Evolutionary conservation across 305 asterid genomes (phyloP).

Genomic region (Andrographis paniculata): DNA sequence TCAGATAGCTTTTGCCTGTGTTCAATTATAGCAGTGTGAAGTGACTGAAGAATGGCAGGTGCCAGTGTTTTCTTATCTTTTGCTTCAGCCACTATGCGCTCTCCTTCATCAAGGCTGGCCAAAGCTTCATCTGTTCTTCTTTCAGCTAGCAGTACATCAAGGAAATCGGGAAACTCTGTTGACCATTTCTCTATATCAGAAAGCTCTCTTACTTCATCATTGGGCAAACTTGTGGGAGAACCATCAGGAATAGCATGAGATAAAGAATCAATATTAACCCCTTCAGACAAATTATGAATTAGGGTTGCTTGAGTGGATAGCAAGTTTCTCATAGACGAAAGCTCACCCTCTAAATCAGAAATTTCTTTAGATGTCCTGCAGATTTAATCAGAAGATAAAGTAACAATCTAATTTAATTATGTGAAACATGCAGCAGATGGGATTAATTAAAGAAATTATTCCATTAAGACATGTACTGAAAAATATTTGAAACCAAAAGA

Average conservation of each 20-base stretch:
- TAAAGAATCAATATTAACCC: constrained; percentile 66
- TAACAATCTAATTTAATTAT: constrained; percentile 6
- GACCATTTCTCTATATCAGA: constrained; percentile 79
- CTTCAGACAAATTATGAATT: constrained; percentile 89
- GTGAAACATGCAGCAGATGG: constrained; percentile 10
- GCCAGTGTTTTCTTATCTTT: constrained; percentile 49
- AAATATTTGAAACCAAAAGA: neutral
- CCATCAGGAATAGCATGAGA: constrained; percentile 42
- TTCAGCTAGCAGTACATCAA: constrained; percentile 92
- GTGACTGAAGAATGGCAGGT: constrained; percentile 41
- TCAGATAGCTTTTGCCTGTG: constrained; percentile 84
- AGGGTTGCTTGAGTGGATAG: constrained; percentile 93
- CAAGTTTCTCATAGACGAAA: constrained; percentile 92
- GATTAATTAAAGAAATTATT: neutral
- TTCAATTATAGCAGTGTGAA: constrained; percentile 60
- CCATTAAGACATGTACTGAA: constrained; percentile 2
- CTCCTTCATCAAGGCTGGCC: constrained; percentile 86
- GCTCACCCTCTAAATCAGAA: constrained; percentile 98
- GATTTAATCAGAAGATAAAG: constrained; percentile 10
- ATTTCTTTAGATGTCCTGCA: constrained; percentile 97
- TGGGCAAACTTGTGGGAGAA: constrained; percentile 34
- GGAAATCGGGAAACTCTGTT: constrained; percentile 77
- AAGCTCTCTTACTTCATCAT: constrained; percentile 51
- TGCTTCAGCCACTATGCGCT: constrained; percentile 58
- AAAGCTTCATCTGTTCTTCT: constrained; percentile 96